These are phyloP conservation scores for Aspergillus sojae DNA, from an alignment of 2,329 filamentous ascomycete species.

Conservation along the genomic window DNA sequence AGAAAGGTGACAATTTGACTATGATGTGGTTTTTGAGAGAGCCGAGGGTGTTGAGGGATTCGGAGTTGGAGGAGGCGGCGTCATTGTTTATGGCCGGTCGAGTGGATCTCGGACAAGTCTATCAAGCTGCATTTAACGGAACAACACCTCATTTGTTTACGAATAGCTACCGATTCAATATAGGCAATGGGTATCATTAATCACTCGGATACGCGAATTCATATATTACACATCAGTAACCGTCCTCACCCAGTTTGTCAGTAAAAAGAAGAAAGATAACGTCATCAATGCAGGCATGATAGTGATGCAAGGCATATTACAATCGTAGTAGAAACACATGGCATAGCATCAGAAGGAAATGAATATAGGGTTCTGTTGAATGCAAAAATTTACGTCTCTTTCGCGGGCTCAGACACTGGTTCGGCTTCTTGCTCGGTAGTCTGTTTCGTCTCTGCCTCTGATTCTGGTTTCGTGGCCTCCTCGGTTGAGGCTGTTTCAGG, in stretches of 20 bases:
- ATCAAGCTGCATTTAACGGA: neutral
- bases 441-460: constrained; percentile 18
- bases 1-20: neutral
- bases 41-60: neutral
- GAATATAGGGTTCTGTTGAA: neutral
- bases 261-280: constrained; percentile 1
- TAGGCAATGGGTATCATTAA: constrained; percentile 26
- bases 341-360: constrained; percentile 13
- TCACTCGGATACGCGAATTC: constrained; percentile 13
- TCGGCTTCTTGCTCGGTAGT: constrained; percentile 1
- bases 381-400: constrained; percentile 15
- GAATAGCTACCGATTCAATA: neutral
- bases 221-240: constrained; percentile 25
- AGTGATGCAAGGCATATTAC: constrained; percentile 18
- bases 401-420: constrained; percentile 10
- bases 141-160: neutral
- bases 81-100: neutral
- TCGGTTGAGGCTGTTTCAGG: neutral
- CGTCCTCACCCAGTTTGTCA: constrained; percentile 3
- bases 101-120: neutral
- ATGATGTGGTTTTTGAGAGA: neutral
- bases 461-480: constrained; percentile 10
- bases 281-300: constrained; percentile 10
- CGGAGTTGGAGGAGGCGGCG: neutral
- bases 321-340: constrained; percentile 19